Evolutionary conservation across 306 rosid species (phyloP), one percentile per base, ranked within the genome.

Genomic region (Elaeagnus macrophylla): DNA sequence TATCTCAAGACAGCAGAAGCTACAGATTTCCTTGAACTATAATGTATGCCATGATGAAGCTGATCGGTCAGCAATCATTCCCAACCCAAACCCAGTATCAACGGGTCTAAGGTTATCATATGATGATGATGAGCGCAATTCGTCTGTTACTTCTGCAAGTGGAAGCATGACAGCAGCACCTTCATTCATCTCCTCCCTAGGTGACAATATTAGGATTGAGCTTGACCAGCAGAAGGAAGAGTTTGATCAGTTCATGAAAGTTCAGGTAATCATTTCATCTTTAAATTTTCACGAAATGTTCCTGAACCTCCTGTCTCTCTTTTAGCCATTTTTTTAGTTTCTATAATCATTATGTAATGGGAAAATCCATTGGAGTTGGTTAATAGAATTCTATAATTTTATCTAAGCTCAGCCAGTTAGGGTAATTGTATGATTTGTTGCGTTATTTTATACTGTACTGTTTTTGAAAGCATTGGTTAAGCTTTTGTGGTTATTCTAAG

Each of bases 81-180:
- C 79, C n/a, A 89, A 86, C 53, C 86, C 77, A 18, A 81, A 86
- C 15, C 76, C 83, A 10, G 95, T 90, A 17, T 90, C 95, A 52
- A 90, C 95, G 13, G 97, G 97, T 51, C 80, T 90, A 61, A 77
- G 91, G 71, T 78, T 90, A 62, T 83, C 95, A 0, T 90, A 79
- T 46, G 97, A 90, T 60, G 94, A 86, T 49, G 97, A 90, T 68
- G 95, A 90, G 61, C 97, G 66, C 32, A 81, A 86, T 79, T 90
- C 97, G 25, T 73, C 94, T 49, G 95, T 90, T 51, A 90, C 95
- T 63, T 83, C 95, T 41, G 94, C 88, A 0, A 90, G 94, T 74
- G 94, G 91, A 72, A 86, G 91, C 69, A 81, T 90, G 77, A 62
- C 83, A 9, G 79, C 74, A 8, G 56, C 91, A 36, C 86, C 95